phyloP scores from a whole-genome alignment of 768 basidiomycete genomes.

The Auricularia auricula-judae region DNA sequence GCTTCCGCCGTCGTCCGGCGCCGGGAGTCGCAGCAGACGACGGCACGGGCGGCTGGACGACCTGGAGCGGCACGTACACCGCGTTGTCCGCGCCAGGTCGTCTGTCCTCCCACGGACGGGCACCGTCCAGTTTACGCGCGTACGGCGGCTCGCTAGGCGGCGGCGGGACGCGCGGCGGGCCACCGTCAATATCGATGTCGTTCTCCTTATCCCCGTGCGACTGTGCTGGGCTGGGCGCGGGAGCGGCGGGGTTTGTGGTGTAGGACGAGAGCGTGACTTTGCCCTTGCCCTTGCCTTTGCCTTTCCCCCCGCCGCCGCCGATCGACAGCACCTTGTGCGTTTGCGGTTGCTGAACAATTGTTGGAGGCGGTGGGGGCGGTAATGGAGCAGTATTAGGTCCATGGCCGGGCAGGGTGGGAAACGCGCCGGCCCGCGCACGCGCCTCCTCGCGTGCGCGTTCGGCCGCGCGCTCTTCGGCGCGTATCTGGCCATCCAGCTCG shows the following conservation, averaged over 20 bases:
- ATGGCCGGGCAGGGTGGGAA: slow-evolving; percentile 37
- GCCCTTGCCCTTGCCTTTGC: slow-evolving; percentile 13
- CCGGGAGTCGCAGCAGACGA: too few relatives aligned
- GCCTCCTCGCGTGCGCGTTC: slow-evolving; percentile 37
- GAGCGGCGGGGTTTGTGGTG: slow-evolving; percentile 20
- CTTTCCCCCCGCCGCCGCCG: slow-evolving; percentile 23
- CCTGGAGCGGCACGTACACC: background rate
- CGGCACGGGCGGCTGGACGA: background rate
- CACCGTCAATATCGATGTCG: slow-evolving; percentile 23
- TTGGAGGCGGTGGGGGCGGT: slow-evolving; percentile 7
- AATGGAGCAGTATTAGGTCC: background rate
- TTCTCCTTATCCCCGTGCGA: slow-evolving; percentile 10
- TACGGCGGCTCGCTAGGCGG: slow-evolving; percentile 28
- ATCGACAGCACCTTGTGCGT: slow-evolving; percentile 53
- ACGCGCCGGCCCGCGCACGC: slow-evolving; percentile 43
- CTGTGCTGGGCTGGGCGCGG: slow-evolving; percentile 23
- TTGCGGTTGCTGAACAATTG: slow-evolving; percentile 17
- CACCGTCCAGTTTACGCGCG: slow-evolving; percentile 20
- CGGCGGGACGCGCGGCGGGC: slow-evolving; percentile 22
- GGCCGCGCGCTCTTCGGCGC: slow-evolving; percentile 37
- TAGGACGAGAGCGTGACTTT: slow-evolving; percentile 46
- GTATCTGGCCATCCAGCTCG: slow-evolving; percentile 32
- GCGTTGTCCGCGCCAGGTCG: background rate
- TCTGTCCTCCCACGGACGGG: slow-evolving; percentile 27
- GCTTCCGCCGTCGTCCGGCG: too few relatives aligned